Conservation (phyloP, 2,329 filamentous ascomycete species). For the Arthrobotrys sinensis region DNA sequence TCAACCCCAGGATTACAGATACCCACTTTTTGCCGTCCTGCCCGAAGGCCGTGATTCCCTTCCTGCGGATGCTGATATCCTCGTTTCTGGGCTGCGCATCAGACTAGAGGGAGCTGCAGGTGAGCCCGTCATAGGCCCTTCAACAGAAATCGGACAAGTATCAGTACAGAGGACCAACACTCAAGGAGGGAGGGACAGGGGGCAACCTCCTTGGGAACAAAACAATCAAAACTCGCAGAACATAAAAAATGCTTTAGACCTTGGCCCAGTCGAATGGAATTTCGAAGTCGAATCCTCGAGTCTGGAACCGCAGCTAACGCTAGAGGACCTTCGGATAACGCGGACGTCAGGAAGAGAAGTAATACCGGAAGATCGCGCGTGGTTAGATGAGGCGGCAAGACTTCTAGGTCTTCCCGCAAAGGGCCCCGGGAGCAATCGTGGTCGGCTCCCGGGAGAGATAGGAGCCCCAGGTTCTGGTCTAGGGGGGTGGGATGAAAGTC, state of each 20-base stretch:
- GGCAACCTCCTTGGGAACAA: no score
- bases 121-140: neutral
- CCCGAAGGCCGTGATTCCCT: neutral
- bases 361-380: neutral
- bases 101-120: neutral
- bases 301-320: no score
- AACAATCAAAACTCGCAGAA: no score
- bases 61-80: neutral
- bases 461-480: neutral
- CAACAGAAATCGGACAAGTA: neutral
- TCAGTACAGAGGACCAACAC: neutral
- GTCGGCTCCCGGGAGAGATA: neutral
- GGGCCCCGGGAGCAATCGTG: neutral
- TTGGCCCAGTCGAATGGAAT: no score
- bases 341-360: neutral
- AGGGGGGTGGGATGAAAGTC: neutral
- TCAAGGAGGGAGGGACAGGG: neutral
- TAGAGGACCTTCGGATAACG: neutral
- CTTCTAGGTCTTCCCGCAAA: neutral
- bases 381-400: neutral
- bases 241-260: no score
- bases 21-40: neutral
- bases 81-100: neutral
- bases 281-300: neutral
- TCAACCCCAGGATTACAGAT: neutral